These are phyloP conservation scores for Malus sylvestris DNA, from an alignment of 306 rosid species.

Conservation along the genomic window DNA sequence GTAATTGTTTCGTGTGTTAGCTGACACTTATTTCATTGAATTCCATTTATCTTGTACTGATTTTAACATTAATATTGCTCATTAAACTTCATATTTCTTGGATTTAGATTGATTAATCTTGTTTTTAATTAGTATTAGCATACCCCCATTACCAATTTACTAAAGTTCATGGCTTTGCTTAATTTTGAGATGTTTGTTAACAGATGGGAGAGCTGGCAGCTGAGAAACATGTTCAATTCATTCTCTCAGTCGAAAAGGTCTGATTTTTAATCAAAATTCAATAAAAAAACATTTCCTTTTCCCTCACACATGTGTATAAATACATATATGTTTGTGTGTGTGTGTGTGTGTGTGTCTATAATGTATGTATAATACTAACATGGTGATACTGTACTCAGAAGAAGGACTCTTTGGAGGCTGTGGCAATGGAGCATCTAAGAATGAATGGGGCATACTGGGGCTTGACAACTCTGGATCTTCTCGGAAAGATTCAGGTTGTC, in stretches of 20 bases:
- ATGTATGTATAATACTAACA: neutral
- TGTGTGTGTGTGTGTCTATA: too few relatives aligned
- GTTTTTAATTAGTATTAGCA: neutral
- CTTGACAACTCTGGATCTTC: constrained; percentile 60
- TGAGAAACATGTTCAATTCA: constrained; percentile 61
- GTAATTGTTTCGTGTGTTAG: neutral
- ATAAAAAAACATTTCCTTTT: neutral
- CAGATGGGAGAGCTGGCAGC: constrained; percentile 71
- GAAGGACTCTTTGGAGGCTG: constrained; percentile 74
- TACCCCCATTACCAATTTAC: neutral
- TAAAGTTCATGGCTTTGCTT: neutral
- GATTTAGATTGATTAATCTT: neutral
- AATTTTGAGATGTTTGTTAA: neutral
- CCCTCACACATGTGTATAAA: too few relatives aligned
- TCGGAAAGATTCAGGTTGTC: constrained; percentile 56
- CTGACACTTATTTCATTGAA: neutral
- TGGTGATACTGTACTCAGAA: constrained; percentile 32
- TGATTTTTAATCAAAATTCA: neutral
- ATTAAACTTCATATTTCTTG: neutral
- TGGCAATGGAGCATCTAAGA: constrained; percentile 78
- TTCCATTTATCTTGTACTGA: neutral
- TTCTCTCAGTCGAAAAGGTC: constrained; percentile 67
- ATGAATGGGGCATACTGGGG: constrained; percentile 92
- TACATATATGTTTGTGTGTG: too few relatives aligned
- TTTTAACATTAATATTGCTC: neutral